These are phyloP conservation scores for Collybia nuda DNA, from an alignment of 768 basidiomycete species.

Conservation along the genomic window DNA sequence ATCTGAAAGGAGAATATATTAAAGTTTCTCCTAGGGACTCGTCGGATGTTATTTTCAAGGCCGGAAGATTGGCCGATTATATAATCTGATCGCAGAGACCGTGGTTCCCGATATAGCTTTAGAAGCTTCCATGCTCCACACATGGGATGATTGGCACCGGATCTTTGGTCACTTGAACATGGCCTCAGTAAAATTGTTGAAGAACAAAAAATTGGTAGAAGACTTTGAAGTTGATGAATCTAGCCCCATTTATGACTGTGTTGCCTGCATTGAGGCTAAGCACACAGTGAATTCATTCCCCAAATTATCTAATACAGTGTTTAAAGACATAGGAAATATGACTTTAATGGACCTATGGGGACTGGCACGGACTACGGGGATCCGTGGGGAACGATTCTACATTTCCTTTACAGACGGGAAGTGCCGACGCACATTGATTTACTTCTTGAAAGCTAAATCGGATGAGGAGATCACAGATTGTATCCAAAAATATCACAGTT, in stretches of 20 bases:
- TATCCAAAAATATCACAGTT: background rate
- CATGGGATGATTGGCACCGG: constrained; percentile 28
- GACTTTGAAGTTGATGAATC: constrained; percentile 27
- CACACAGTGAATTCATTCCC: background rate
- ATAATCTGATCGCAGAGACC: constrained; percentile 13
- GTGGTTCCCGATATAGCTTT: constrained; percentile 2
- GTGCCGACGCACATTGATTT: constrained; percentile 1
- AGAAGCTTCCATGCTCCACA: background rate
- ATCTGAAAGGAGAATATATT: background rate
- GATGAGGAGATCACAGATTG: background rate
- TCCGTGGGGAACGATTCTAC: background rate
- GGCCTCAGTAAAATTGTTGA: constrained; percentile 15
- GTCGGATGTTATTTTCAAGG: background rate
- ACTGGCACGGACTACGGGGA: background rate
- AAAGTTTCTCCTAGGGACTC: background rate
- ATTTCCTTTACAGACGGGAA: constrained; percentile 5
- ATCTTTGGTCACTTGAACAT: constrained; percentile 24
- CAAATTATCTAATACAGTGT: background rate
- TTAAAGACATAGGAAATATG: background rate
- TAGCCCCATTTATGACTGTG: constrained; percentile 21
- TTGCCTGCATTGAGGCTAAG: constrained; percentile 22
- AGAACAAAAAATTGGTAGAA: constrained; percentile 23
- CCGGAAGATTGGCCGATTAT: constrained; percentile 13
- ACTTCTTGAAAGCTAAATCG: background rate
- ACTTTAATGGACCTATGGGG: background rate